Evolutionary conservation across 257 asterid genomes (phyloP).

Genomic region (Plectranthus barbatus): DNA sequence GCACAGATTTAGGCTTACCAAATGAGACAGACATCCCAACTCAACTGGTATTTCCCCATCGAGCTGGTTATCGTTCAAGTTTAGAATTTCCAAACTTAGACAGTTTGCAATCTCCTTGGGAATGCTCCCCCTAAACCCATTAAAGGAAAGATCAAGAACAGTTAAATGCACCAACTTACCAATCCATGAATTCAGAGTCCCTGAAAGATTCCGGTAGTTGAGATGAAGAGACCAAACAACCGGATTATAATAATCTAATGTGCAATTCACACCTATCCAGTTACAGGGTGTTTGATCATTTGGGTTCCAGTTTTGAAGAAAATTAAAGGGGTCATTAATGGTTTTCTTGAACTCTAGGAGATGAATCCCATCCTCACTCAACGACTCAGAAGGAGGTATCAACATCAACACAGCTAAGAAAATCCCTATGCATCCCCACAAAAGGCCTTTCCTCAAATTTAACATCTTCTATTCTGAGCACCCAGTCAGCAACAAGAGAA

Average conservation of each 20-base stretch:
- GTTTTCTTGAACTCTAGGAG: constrained; percentile 62
- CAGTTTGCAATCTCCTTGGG: constrained; percentile 71
- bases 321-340: constrained; percentile 35
- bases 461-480: constrained; percentile 20
- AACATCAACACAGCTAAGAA: constrained; percentile 22
- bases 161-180: constrained; percentile 44
- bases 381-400: constrained; percentile 36
- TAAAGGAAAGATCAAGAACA: constrained; percentile 55
- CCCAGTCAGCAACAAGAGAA: constrained; percentile 1
- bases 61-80: constrained; percentile 49
- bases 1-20: constrained; percentile 46
- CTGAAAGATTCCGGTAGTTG: constrained; percentile 53
- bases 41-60: constrained; percentile 62
- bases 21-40: constrained; percentile 38
- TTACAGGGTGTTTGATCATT: constrained; percentile 60
- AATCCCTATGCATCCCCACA: constrained; percentile 28
- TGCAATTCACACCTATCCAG: constrained; percentile 82
- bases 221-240: constrained; percentile 63
- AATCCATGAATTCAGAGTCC: constrained; percentile 44
- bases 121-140: constrained; percentile 47
- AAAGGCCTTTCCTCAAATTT: constrained; percentile 29
- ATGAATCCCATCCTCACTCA: constrained; percentile 55
- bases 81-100: constrained; percentile 36
- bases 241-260: constrained; percentile 25
- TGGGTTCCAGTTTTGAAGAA: constrained; percentile 60